Conservation (phyloP, 148 eudicot genomes). For the Spergularia bocconei region DNA sequence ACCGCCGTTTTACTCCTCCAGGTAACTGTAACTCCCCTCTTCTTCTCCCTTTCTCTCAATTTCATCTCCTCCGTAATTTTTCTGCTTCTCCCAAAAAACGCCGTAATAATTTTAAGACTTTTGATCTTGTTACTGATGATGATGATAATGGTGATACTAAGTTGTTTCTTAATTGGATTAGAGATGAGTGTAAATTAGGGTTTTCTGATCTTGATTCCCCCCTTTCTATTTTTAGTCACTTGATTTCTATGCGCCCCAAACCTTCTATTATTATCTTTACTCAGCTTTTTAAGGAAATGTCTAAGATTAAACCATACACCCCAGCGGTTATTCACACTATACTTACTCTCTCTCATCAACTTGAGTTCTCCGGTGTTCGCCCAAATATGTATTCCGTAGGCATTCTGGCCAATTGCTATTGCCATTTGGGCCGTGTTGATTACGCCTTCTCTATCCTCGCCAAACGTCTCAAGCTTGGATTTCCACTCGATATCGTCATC, state of each 20-base stretch:
- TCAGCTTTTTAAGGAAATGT: not conserved
- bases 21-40: too few relatives aligned
- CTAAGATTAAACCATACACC: not conserved
- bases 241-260: not conserved
- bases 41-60: too few relatives aligned
- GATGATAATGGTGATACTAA: too few relatives aligned
- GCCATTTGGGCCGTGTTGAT: slow-evolving; percentile 7
- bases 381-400: not conserved
- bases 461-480: not conserved
- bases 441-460: slow-evolving; percentile 1
- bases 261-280: not conserved
- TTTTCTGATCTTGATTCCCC: not conserved
- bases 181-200: slow-evolving; percentile 15
- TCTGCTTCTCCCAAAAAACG: too few relatives aligned
- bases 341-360: too few relatives aligned
- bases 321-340: slow-evolving; percentile 9
- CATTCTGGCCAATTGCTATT: slow-evolving; percentile 10
- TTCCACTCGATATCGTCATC: not conserved
- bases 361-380: not conserved
- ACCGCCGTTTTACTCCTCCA: too few relatives aligned
- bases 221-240: not conserved
- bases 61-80: too few relatives aligned
- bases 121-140: too few relatives aligned
- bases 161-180: not conserved
- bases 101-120: too few relatives aligned